Conservation (phyloP, 2,329 filamentous ascomycete genomes). For the Blumeriella jaapii region DNA sequence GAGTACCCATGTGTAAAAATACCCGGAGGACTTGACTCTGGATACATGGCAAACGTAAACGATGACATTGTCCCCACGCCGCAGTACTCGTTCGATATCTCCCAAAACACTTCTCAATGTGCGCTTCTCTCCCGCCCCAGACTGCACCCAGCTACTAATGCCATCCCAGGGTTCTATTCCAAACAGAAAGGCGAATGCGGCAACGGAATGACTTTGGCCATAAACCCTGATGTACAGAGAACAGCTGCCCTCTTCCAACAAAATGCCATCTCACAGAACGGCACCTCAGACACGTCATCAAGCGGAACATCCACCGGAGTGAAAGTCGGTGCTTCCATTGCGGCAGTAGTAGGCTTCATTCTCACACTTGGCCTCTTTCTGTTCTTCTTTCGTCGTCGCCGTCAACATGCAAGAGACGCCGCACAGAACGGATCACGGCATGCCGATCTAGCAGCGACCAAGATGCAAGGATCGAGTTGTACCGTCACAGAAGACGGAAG, state of each 20-base stretch:
- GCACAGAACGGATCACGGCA: neutral
- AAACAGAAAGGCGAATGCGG: conserved; percentile 9
- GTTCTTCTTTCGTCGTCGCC: conserved; percentile 7
- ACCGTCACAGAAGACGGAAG: neutral
- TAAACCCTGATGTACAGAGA: conserved; percentile 9
- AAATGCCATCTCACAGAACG: conserved; percentile 5
- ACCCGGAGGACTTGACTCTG: conserved; percentile 48
- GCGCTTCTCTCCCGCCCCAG: neutral
- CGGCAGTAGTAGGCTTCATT: conserved; percentile 1
- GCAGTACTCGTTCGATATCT: conserved; percentile 6
- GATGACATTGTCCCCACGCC: conserved; percentile 34
- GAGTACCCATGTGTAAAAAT: conserved; percentile 28
- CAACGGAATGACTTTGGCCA: conserved; percentile 12
- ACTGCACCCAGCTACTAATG: neutral
- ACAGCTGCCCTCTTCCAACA: conserved; percentile 5
- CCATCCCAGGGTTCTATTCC: conserved; percentile 10
- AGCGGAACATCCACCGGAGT: conserved; percentile 1
- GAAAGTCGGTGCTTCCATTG: conserved; percentile 8
- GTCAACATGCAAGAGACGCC: neutral
- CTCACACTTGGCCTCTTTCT: conserved; percentile 4
- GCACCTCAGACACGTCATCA: neutral
- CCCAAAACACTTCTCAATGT: conserved; percentile 10
- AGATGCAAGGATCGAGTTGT: neutral
- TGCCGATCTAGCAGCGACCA: neutral
- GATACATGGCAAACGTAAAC: conserved; percentile 29